These are phyloP conservation scores for Teratosphaeria gauchensis DNA, from an alignment of 2,329 filamentous ascomycete species.

Conservation along the genomic window DNA sequence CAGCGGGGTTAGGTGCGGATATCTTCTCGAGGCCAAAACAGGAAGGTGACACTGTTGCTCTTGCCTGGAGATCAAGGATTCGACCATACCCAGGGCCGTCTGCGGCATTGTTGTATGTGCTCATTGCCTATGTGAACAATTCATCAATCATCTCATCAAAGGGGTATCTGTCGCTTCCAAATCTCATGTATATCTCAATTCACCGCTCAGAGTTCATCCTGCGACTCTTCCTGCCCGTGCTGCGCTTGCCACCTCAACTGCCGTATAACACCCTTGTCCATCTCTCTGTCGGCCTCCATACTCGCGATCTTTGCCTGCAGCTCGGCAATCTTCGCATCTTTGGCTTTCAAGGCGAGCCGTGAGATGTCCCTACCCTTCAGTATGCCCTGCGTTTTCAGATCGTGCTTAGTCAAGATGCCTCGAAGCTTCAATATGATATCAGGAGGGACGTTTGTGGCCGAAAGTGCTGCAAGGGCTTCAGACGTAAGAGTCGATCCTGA, in stretches of 20 bases:
- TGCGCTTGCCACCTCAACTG: constrained; percentile 24
- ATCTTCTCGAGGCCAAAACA: not conserved
- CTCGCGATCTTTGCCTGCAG: constrained; percentile 49
- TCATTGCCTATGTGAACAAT: not conserved
- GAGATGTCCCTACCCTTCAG: constrained; percentile 56
- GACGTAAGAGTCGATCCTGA: constrained; percentile 14
- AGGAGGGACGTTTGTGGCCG: constrained; percentile 9
- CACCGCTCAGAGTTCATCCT: not conserved
- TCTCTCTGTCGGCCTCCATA: constrained; percentile 46
- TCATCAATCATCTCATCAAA: not conserved
- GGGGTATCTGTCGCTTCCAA: not conserved
- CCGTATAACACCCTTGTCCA: constrained; percentile 32
- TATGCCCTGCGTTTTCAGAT: constrained; percentile 51
- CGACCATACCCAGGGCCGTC: not conserved
- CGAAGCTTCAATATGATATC: constrained; percentile 29
- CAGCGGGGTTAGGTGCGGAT: not conserved
- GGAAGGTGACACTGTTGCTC: not conserved
- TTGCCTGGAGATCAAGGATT: not conserved
- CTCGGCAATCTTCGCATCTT: constrained; percentile 55
- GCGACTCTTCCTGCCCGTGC: not conserved
- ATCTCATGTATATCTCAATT: not conserved
- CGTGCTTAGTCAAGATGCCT: constrained; percentile 44
- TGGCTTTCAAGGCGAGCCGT: constrained; percentile 51
- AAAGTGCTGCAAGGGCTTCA: constrained; percentile 15
- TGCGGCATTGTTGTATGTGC: not conserved